Percentiles rank a stretch among this genome's conserved stretches.
Evolutionary conservation across 2,329 filamentous ascomycete genomes (phyloP).

Genomic region (Phyllosticta citrichinensis): DNA sequence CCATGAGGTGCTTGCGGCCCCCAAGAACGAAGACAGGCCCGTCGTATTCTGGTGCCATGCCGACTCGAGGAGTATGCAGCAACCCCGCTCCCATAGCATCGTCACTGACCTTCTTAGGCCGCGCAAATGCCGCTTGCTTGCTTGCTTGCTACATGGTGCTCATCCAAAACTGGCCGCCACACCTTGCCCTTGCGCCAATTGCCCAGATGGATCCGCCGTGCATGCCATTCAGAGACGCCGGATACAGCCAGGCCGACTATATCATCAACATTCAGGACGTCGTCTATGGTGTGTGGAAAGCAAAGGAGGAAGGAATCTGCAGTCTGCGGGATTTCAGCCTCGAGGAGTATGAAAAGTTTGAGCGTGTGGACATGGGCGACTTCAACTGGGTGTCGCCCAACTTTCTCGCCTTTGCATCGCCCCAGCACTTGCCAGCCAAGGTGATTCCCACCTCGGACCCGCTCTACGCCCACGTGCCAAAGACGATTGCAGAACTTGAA

Average conservation of each 20-base stretch:
- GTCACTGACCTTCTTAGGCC: conserved; percentile 43
- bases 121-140: conserved; percentile 88
- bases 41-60: conserved; percentile 95
- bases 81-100: not conserved
- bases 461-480: conserved; percentile 63
- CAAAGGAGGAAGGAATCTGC: conserved; percentile 89
- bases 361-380: conserved; percentile 94
- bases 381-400: conserved; percentile 98
- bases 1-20: conserved; percentile 86
- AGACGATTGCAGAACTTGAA: conserved; percentile 62
- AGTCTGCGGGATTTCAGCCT: conserved; percentile 89
- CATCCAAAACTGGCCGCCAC: conserved; percentile 95
- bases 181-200: conserved; percentile 88
- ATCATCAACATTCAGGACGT: conserved; percentile 92
- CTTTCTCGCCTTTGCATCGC: conserved; percentile 94
- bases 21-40: conserved; percentile 77
- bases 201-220: conserved; percentile 92
- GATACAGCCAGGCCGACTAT: conserved; percentile 97
- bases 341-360: conserved; percentile 83
- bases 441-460: conserved; percentile 65
- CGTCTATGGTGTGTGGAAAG: conserved; percentile 97
- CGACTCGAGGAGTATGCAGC: conserved; percentile 70
- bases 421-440: conserved; percentile 68
- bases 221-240: conserved; percentile 98
- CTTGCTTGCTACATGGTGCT: conserved; percentile 98